Percentiles rank a stretch among this genome's conserved stretches.
Conservation (phyloP, 2,329 filamentous ascomycete genomes). For the Escovopsis sp. region DNA sequence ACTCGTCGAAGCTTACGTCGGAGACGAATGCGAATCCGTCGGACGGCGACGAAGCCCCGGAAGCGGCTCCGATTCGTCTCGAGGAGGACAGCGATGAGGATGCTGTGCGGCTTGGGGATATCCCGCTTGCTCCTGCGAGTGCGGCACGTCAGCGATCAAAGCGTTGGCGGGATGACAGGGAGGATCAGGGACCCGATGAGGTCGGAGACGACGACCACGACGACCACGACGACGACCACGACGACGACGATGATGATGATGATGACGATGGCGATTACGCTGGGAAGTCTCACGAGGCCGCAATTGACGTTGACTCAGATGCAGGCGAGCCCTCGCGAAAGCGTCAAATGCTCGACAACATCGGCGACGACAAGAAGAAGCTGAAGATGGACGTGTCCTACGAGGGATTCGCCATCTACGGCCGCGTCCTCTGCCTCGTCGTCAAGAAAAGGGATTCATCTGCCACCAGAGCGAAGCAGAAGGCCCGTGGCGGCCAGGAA, state of each 20-base stretch:
- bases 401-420: slow-evolving; percentile 92
- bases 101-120: slow-evolving; percentile 18
- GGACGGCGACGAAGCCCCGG: slow-evolving; percentile 30
- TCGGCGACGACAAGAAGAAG: slow-evolving; percentile 74
- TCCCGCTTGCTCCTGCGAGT: slow-evolving; percentile 12
- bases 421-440: slow-evolving; percentile 79
- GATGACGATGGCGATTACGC: slow-evolving; percentile 15
- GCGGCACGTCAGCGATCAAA: slow-evolving; percentile 13
- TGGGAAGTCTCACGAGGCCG: slow-evolving; percentile 6
- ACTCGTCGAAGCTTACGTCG: slow-evolving; percentile 46
- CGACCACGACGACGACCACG: slow-evolving; percentile 11
- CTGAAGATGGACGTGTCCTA: slow-evolving; percentile 73
- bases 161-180: slow-evolving; percentile 11
- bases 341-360: slow-evolving; percentile 21
- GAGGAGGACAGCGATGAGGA: slow-evolving; percentile 34
- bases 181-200: neutral
- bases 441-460: slow-evolving; percentile 65
- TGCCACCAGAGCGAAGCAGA: slow-evolving; percentile 22
- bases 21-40: slow-evolving; percentile 38
- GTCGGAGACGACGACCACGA: slow-evolving; percentile 10
- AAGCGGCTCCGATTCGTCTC: slow-evolving; percentile 22
- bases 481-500: slow-evolving; percentile 16
- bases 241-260: slow-evolving; percentile 15
- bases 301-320: slow-evolving; percentile 25
- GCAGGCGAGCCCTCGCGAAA: slow-evolving; percentile 30